Evolutionary conservation across 164 flowering plant species (phyloP).

Genomic region (Malania oleifera): DNA sequence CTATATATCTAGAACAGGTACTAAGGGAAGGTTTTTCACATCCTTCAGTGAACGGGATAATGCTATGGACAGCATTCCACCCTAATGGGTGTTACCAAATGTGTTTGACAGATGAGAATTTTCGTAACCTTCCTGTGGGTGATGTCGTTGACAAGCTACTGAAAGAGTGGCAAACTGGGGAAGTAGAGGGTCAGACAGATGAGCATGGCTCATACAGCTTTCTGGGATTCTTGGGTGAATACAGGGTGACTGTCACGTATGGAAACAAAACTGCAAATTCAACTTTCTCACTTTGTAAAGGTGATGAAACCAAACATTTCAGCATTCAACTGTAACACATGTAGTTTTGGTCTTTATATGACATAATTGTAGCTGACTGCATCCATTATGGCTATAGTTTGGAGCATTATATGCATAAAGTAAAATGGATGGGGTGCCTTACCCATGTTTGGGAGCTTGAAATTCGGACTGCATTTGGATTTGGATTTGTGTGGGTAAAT

Average conservation of each 20-base stretch:
- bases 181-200: constrained; percentile 40
- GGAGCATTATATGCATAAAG: too few species aligned
- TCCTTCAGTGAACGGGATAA: constrained; percentile 70
- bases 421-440: too few species aligned
- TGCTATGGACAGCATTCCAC: constrained; percentile 83
- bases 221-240: constrained; percentile 77
- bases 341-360: neutral
- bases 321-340: constrained; percentile 39
- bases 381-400: too few species aligned
- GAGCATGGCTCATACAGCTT: constrained; percentile 68
- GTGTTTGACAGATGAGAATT: constrained; percentile 74
- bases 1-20: constrained; percentile 69
- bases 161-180: constrained; percentile 66
- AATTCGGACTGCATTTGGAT: too few species aligned
- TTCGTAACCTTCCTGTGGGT: constrained; percentile 72
- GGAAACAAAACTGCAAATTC: constrained; percentile 33
- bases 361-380: too few species aligned
- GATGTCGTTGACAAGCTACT: constrained; percentile 75
- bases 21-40: constrained; percentile 94
- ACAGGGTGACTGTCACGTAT: constrained; percentile 36
- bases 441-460: too few species aligned
- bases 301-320: constrained; percentile 66
- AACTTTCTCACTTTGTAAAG: constrained; percentile 45
- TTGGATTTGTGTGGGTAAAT: too few species aligned
- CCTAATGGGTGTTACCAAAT: constrained; percentile 78